Base-by-base conservation (phyloP, 345 rosid genomes). In the Lepidium africanum region DNA sequence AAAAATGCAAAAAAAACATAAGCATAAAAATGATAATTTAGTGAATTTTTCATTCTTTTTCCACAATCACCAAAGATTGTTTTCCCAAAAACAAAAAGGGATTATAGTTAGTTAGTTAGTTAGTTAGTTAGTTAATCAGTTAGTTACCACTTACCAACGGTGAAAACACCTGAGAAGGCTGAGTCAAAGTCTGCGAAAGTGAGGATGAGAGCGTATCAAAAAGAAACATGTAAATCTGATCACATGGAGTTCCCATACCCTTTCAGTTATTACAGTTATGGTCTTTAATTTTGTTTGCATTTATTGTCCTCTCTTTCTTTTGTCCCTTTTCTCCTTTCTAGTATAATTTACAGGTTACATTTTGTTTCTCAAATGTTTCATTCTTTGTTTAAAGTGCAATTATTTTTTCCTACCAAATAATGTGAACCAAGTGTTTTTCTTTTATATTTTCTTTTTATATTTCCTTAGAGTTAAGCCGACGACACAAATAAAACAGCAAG, bases 231-330 rank as follows among this genome's bases (percentile, higher is more conserved):
- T 30, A 62, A 54, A 71, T 64, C 81, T 80, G 82, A 67, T 77
- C 78, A 78, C 90, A 83, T 81, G 83, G 69, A 67, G 33, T 41
- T 72, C 9, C 76, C 76, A 69, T 32, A 46, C 65, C 27, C 27
- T 77, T 73, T 77, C 86, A 82, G 91, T 83, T 86, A 82, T 77
- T 83, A 74, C 83, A 45, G 86, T 83, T 80, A 74, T 50, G 76
- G 67, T 25, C 27, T 25, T 25, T 25, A 25, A 56, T 53, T 77
- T 77, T 82, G 55, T 63, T 14, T 19, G 32, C 73, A 69, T 69
- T 67, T 67, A 58, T 57, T 15, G 54, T 46, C 46, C 6, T 56
- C 47, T 36, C 13, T 67, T 13, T 43, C 71, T 67, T 55, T 45
- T 33, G 36, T 45, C 71, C 43, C 25, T 54, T 67, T 43, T 19